These are phyloP conservation scores for Huntiella decipiens DNA, from an alignment of 2,329 filamentous ascomycete species.

Conservation along the genomic window DNA sequence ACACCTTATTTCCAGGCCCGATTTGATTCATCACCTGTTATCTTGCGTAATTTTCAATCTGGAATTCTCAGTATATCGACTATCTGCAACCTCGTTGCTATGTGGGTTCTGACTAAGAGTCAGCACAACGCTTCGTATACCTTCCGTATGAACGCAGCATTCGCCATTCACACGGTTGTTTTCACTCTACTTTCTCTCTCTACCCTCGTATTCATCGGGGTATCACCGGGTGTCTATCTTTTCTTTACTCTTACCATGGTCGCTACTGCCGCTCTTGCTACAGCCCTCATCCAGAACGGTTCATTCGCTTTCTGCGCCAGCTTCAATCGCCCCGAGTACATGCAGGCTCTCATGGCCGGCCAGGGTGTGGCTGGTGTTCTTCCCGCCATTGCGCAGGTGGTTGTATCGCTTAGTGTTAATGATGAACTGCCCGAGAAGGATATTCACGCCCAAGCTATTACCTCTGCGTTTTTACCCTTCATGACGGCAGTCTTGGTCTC, in stretches of 20 bases:
- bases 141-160: slow-evolving; percentile 58
- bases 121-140: slow-evolving; percentile 77
- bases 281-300: slow-evolving; percentile 80
- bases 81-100: slow-evolving; percentile 57
- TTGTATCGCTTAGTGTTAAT: slow-evolving; percentile 45
- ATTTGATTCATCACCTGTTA: slow-evolving; percentile 51
- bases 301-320: slow-evolving; percentile 79
- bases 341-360: slow-evolving; percentile 88
- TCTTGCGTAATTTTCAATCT: slow-evolving; percentile 70
- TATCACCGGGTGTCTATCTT: slow-evolving; percentile 51
- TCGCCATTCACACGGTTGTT: slow-evolving; percentile 56
- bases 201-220: slow-evolving; percentile 46
- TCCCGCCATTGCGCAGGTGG: slow-evolving; percentile 70
- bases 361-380: slow-evolving; percentile 85
- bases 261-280: slow-evolving; percentile 56
- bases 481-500: slow-evolving; percentile 69
- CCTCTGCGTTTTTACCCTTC: slow-evolving; percentile 78
- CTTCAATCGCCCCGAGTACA: slow-evolving; percentile 75
- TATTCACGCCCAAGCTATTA: slow-evolving; percentile 23
- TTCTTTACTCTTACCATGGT: slow-evolving; percentile 69
- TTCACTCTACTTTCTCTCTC: slow-evolving; percentile 68
- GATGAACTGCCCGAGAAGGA: slow-evolving; percentile 16
- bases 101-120: slow-evolving; percentile 58
- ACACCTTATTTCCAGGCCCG: slow-evolving; percentile 81
- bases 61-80: slow-evolving; percentile 77